Base-by-base conservation (phyloP, 306 rosid species). In the Quercus wislizeni region DNA sequence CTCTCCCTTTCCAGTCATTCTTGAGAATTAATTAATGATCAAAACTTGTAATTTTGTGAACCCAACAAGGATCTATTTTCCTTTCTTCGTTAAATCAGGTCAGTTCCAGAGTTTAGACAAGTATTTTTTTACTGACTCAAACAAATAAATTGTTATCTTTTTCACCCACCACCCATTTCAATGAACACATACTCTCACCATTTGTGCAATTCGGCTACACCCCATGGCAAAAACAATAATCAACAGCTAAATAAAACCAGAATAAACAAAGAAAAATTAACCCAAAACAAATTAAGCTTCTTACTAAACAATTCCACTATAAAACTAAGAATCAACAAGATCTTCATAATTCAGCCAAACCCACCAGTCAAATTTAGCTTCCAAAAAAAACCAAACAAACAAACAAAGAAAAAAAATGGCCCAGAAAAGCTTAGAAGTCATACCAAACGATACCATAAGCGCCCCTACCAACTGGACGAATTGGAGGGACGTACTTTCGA, bases 361-460 rank as follows among this genome's bases (percentile, higher is more conserved):
- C 46, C 46, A 38, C 46, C 46, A 8, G 67, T 2, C 25, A 23
- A 30, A 61, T 28, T 27, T 63, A 25, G 41, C 14, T 55, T 30
- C 31, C 55, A 74, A 41, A 59, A 71, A 35, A 25, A 35, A 31
- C 1, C 31, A 46, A 79, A 55, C 1, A 52, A 21, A 80, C 12
- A 30, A 79, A 81, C 54, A 58, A 51, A 78, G 61, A 35, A 68
- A 63, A 74, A 74, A 56, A 28, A 76, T 69, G 76, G 56, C 65
- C 69, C 76, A 74, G 20, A 71, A 69, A 74, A 49, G 46, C 62
- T 21, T 38, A 38, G 46, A 38, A 49, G 4, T 0, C 92, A 84
- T 84, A 95, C 98, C 99, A 95, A 80, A 91, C 99, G 78, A 95
- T 88, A 73, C 98, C 99, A 81, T 90, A 87, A 82, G 99, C 99